Evolutionary conservation across 345 rosid species (phyloP), one percentile per base, ranked within the genome.

Genomic region (Hibiscus trionum): DNA sequence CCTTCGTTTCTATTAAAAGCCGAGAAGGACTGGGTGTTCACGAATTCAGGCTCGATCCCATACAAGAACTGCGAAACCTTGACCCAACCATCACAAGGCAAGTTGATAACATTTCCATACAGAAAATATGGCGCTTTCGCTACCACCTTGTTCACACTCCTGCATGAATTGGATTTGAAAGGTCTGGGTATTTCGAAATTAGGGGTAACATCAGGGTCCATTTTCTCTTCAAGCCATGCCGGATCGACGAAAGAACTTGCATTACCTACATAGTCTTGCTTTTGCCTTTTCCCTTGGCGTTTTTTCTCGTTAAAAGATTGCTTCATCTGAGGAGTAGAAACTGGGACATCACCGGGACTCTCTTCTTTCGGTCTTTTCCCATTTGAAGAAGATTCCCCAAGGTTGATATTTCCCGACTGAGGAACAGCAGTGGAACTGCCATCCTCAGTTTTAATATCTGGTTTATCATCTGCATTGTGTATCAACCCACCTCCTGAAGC

Each of bases 1-100:
- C 97, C 98, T 90, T 95, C 99, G 69, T 69, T 86, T 81, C 97
- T 81, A 77, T 74, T 83, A 81, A 95, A 73, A 2, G 97, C 83
- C 0, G 97, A 92, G 80, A 86, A 89, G 73, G 80, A 68, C 76
- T 80, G 83, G 49, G 96, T 71, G 64, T 83, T 78, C 52, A 87
- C 91, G 76, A 84, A 86, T 79, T 92, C 99, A 14, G 99, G 97
- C 75, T 82, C 83, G 26, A 83, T 78, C 44, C 73, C 84, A 11
- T 82, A 86, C 73, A 95, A 79, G 80, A 87, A 89, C 75, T 82
- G 80, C 2, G 96, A 88, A 72, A 92, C 76, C 80, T 88, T 95
- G 19, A 72, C 52, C 96, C 97, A 92, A 59, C 78, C 75, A 17
- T 78, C 82, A 19, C 66, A 65, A 26, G 97, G 73, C 55, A 80